Evolutionary conservation across 1,139 yeast genomes (phyloP), one percentile per base, ranked within the genome.

Genomic region (Candida tunisiensis): DNA sequence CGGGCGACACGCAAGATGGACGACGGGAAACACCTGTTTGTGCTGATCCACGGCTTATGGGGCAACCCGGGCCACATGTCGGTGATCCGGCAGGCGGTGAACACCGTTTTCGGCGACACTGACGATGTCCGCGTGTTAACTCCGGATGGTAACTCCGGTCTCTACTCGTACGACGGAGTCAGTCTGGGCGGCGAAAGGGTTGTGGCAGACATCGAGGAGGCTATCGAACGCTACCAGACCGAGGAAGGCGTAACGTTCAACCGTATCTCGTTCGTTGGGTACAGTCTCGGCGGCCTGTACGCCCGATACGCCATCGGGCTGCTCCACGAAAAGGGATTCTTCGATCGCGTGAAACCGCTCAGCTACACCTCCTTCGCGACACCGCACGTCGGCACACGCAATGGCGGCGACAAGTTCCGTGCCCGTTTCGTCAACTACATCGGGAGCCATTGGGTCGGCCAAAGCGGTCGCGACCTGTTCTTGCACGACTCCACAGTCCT

Each of bases 141-240:
- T 26, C 85, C 93, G 1, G 62, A 68, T 8, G 60, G 75, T n/a
- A 79, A 78, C 37, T 62, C 83, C 6, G 62, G 69, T 36, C 66
- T 80, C 61, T 72, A 73, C 41, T 79, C 94, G 0, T 80, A 80
- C 42, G 95, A 85, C 45, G 96, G 96, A 7, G 57, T 85, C 19
- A 65, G 64, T 34, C 55, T 72, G 18, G 70, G 83, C 35, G 85
- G 92, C 2, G 66, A 69, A 35, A 58, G 80, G 29, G 70, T 79
- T 13, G 49, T 80, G 14, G 51, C 62, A 4, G 94, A 83, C 28
- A 31, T 47, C 15, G 26, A 39, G 18, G 31, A 25, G 16, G 25
- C 26, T 14, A 12, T 40, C 21, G 24, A 21, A 13, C n/a, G n/a
- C n/a, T n/a, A n/a, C n/a, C 22, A 25, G 22, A 19, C 31, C 5